Conservation (phyloP, 1,284 basidiomycete species). For the Sanghuangporus weigelae region DNA sequence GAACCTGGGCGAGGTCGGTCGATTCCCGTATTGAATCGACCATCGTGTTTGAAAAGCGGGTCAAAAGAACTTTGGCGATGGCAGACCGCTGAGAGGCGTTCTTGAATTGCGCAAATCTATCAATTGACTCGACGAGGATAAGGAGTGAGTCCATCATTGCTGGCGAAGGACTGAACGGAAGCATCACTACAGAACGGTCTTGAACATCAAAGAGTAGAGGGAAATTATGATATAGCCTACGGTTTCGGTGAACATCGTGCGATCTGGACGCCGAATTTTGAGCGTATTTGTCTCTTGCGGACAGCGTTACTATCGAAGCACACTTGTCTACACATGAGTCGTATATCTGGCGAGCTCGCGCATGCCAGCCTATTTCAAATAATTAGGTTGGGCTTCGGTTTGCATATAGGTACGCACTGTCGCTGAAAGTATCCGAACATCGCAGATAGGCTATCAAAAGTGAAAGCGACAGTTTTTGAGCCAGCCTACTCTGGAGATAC, state of each 20-base stretch:
- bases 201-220: background rate
- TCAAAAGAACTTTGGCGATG: conserved; percentile 3
- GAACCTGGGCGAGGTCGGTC: background rate
- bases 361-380: background rate
- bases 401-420: conserved; percentile 3
- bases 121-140: conserved; percentile 10
- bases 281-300: conserved; percentile 4
- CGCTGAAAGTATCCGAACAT: conserved; percentile 4
- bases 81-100: background rate
- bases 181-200: background rate
- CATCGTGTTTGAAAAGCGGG: background rate
- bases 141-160: conserved; percentile 10
- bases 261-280: background rate
- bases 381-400: background rate
- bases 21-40: background rate
- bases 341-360: conserved; percentile 2
- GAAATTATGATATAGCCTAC: background rate
- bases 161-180: conserved; percentile 3
- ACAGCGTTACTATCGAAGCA: background rate
- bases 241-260: background rate
- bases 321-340: conserved; percentile 7
- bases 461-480: conserved; percentile 12
- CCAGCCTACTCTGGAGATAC: conserved; percentile 10
- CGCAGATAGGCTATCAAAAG: conserved; percentile 1
- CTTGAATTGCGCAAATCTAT: conserved; percentile 11